Conservation (phyloP, 495 filamentous ascomycete species). For the Aspergillus conjunctus region DNA sequence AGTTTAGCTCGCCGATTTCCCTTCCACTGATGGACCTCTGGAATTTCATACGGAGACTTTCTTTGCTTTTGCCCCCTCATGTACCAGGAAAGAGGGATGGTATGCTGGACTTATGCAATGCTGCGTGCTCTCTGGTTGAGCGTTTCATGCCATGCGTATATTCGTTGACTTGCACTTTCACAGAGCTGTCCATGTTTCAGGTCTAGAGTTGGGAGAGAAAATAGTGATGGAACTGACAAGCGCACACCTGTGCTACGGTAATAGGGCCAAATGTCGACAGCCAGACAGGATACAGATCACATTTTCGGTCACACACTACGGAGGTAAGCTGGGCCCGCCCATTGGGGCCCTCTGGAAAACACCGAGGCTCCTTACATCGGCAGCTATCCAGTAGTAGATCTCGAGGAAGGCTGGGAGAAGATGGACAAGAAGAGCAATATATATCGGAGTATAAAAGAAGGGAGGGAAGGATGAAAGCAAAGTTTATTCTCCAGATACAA, state of each 20-base stretch:
- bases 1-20: background rate
- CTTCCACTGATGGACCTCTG: slow-evolving; percentile 8
- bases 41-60: background rate
- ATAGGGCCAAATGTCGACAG: slow-evolving; percentile 15
- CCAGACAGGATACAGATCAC: slow-evolving; percentile 23
- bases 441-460: background rate
- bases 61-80: background rate
- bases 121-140: slow-evolving; percentile 4
- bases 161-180: background rate
- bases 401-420: background rate
- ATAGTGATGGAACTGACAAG: no score
- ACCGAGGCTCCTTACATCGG: slow-evolving; percentile 11
- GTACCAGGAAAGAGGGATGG: background rate
- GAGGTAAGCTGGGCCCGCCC: slow-evolving; percentile 3
- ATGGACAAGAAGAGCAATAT: background rate
- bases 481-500: background rate
- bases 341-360: background rate
- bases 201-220: slow-evolving; percentile 5
- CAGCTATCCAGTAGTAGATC: no score
- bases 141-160: slow-evolving; percentile 13
- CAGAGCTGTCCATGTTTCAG: slow-evolving; percentile 13
- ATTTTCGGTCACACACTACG: slow-evolving; percentile 21
- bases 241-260: slow-evolving; percentile 23
- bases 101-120: background rate
- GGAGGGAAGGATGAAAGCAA: background rate